phyloP scores from a whole-genome alignment of 441 rosid species.

The Dalechampia spathulata region DNA sequence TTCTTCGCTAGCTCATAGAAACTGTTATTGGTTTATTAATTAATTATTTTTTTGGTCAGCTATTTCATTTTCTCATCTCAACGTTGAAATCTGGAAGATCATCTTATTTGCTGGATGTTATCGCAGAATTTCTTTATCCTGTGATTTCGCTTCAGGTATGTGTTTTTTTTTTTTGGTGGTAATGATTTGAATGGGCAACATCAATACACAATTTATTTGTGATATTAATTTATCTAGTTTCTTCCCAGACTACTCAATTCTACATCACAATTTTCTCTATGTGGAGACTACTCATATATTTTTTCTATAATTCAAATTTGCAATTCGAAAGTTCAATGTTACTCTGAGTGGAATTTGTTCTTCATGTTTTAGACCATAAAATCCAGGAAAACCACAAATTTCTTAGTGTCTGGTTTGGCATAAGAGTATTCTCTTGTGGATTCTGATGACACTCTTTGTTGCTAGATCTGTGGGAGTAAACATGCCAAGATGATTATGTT shows the following conservation, averaged over 20 bases:
- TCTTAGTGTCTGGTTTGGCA: background rate
- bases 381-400: background rate
- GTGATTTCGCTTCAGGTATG: constrained; percentile 91
- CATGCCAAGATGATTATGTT: constrained; percentile 6
- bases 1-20: constrained; percentile 1
- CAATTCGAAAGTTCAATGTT: background rate
- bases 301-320: background rate
- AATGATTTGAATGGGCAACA: constrained; percentile 1
- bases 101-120: constrained; percentile 74
- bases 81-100: constrained; percentile 96
- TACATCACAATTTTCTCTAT: background rate
- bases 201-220: background rate
- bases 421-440: background rate
- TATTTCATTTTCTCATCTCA: constrained; percentile 85
- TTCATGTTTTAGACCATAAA: background rate
- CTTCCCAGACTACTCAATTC: background rate
- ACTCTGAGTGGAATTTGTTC: background rate
- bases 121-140: constrained; percentile 76
- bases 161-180: constrained; percentile 7
- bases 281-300: background rate
- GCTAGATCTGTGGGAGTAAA: background rate
- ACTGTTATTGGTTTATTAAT: constrained; percentile 13
- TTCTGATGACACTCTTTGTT: background rate
- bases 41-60: constrained; percentile 31
- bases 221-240: background rate